phyloP scores from a whole-genome alignment of 495 filamentous ascomycete genomes.

The Evansstolkia leycettana region DNA sequence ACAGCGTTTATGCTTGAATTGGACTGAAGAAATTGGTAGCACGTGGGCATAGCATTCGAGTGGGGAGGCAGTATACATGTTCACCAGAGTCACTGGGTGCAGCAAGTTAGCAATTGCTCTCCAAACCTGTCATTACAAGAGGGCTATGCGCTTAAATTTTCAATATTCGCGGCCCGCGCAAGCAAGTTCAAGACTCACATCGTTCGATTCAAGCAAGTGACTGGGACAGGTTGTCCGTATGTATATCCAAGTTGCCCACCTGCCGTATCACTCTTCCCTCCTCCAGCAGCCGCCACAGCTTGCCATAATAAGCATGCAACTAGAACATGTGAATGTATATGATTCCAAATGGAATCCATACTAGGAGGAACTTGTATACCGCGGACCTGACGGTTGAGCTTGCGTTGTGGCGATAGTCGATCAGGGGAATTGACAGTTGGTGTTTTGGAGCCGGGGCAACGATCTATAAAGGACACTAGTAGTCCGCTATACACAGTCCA shows the following conservation, averaged over 20 bases:
- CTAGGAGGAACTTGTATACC: background rate
- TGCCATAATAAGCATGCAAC: constrained; percentile 9
- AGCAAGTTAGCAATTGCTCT: constrained; percentile 8
- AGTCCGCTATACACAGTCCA: too few species aligned
- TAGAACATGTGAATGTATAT: background rate
- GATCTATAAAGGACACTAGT: too few species aligned
- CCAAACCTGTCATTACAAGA: background rate
- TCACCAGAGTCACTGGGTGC: constrained; percentile 42
- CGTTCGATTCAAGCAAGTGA: constrained; percentile 55
- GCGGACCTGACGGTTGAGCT: background rate
- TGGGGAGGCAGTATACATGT: constrained; percentile 40
- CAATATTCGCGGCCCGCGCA: too few species aligned
- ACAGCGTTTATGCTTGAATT: too few species aligned
- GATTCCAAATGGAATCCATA: background rate
- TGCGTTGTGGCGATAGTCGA: background rate
- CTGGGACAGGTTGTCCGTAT: constrained; percentile 41
- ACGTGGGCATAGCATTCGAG: too few species aligned
- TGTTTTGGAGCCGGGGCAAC: too few species aligned
- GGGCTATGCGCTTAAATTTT: too few species aligned
- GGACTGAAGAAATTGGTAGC: too few species aligned
- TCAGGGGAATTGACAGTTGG: too few species aligned
- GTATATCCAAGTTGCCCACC: constrained; percentile 40
- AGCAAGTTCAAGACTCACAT: constrained; percentile 34
- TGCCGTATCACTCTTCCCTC: constrained; percentile 16
- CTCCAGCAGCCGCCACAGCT: constrained; percentile 10